phyloP scores from a whole-genome alignment of 176 grass and related monocot genomes.

The Dendrocalamus sinicus region DNA sequence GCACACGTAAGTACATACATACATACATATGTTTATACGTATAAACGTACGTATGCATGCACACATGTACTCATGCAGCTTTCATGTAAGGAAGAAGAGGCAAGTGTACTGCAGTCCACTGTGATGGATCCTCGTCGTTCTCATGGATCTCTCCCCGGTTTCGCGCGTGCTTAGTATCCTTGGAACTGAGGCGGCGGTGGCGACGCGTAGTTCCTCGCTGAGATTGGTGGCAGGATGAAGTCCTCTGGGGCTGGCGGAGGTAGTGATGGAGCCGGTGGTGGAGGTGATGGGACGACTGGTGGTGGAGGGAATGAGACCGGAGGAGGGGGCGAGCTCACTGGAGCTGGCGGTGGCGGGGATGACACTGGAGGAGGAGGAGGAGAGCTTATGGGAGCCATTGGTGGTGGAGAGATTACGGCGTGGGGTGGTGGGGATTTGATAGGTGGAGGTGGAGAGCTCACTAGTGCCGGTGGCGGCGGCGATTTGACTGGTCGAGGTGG shows the following conservation, averaged over 20 bases:
- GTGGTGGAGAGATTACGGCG: background rate
- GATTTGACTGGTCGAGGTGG: background rate
- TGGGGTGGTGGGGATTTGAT: background rate
- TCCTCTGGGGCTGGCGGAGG: slow-evolving; percentile 15
- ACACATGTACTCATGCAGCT: slow-evolving; percentile 20
- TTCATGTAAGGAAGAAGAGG: slow-evolving; percentile 18
- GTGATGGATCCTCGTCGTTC: background rate
- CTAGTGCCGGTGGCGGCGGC: background rate
- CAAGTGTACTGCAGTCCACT: background rate
- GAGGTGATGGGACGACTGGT: background rate
- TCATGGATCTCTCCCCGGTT: background rate
- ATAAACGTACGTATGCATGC: background rate
- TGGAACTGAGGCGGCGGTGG: slow-evolving; percentile 53
- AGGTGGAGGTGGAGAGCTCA: slow-evolving; percentile 20
- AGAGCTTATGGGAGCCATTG: background rate
- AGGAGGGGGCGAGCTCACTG: too few species aligned
- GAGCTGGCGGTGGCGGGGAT: too few species aligned
- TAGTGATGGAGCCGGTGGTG: background rate
- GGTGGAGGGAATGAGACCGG: too few species aligned
- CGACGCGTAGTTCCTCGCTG: slow-evolving; percentile 24
- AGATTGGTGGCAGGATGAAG: slow-evolving; percentile 44
- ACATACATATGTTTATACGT: background rate
- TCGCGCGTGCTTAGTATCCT: slow-evolving; percentile 45
- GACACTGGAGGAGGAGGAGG: background rate
- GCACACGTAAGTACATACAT: background rate